These are phyloP conservation scores for Magnusiomyces tetraspermus DNA, from an alignment of 1,139 yeast genomes.

Conservation along the genomic window DNA sequence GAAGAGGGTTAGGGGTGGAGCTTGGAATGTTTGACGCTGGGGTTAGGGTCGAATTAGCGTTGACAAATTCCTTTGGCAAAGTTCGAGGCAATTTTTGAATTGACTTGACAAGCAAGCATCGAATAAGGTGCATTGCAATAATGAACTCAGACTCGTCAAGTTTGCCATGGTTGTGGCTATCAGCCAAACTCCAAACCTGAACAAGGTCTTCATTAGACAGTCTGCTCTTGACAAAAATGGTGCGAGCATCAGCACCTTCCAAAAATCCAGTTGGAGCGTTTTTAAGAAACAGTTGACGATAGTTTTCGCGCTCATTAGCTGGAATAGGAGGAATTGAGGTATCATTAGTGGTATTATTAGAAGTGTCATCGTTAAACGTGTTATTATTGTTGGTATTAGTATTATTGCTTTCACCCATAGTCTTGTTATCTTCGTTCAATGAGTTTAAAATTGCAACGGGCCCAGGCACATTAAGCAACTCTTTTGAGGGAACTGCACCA, in stretches of 20 bases:
- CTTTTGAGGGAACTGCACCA: too few species aligned
- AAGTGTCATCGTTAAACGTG: too few species aligned
- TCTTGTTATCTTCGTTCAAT: too few species aligned
- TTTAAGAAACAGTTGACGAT: conserved; percentile 63
- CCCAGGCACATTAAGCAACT: too few species aligned
- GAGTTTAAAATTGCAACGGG: too few species aligned
- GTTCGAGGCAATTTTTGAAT: conserved; percentile 58
- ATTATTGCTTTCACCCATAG: too few species aligned
- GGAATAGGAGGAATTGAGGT: not conserved
- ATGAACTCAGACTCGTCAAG: conserved; percentile 67
- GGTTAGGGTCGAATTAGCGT: conserved; percentile 12
- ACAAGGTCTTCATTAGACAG: conserved; percentile 69
- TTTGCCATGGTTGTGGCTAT: conserved; percentile 61
- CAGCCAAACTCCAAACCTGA: conserved; percentile 83
- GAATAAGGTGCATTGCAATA: conserved; percentile 92
- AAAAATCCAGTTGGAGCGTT: conserved; percentile 52
- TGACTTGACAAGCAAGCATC: conserved; percentile 62
- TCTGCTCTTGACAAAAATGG: conserved; percentile 79
- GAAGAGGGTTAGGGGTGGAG: conserved; percentile 15
- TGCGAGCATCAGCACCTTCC: conserved; percentile 72
- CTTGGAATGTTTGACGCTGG: not conserved
- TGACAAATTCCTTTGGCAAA: conserved; percentile 42
- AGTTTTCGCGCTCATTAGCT: conserved; percentile 53
- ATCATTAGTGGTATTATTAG: too few species aligned
- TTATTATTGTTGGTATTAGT: too few species aligned